phyloP scores from a whole-genome alignment of 2,329 filamentous ascomycete genomes.

The Fusarium caatingaense region DNA sequence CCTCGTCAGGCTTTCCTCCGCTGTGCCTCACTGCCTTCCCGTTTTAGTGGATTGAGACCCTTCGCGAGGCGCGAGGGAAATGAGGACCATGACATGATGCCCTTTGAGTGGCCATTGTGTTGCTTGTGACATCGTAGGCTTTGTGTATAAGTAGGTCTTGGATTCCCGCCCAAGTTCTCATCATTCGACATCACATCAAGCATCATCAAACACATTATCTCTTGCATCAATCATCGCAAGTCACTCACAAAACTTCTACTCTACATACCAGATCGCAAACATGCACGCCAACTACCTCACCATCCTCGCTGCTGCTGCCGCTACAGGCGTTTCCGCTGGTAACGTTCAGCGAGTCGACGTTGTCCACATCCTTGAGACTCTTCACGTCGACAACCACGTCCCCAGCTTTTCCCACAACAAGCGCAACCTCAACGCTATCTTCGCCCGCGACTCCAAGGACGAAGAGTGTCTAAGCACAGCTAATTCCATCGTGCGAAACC shows the following conservation, averaged over 20 bases:
- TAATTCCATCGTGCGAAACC: conserved; percentile 1
- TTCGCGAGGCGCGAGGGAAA: not conserved
- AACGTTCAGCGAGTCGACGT: conserved; percentile 20
- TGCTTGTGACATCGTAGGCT: not conserved
- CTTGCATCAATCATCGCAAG: not conserved
- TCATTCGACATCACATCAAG: not conserved
- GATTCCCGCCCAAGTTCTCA: not conserved
- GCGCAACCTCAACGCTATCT: conserved; percentile 22
- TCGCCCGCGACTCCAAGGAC: conserved; percentile 4
- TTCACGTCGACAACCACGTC: conserved; percentile 22
- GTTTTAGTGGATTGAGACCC: not conserved
- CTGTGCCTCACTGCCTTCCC: conserved; percentile 17
- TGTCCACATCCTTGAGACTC: conserved; percentile 30
- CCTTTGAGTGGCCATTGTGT: not conserved
- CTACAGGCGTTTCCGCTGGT: conserved; percentile 4
- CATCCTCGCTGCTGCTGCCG: conserved; percentile 24
- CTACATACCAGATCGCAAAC: not conserved
- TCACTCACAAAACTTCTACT: not conserved
- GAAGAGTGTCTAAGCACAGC: conserved; percentile 18
- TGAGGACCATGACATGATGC: not conserved
- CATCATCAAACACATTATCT: not conserved
- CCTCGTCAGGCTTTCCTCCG: not conserved
- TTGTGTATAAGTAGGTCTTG: not conserved
- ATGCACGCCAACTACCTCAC: conserved; percentile 24
- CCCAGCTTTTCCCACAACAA: conserved; percentile 24